Evolutionary conservation across 768 basidiomycete genomes (phyloP).

Genomic region (Pisolithus albus): DNA sequence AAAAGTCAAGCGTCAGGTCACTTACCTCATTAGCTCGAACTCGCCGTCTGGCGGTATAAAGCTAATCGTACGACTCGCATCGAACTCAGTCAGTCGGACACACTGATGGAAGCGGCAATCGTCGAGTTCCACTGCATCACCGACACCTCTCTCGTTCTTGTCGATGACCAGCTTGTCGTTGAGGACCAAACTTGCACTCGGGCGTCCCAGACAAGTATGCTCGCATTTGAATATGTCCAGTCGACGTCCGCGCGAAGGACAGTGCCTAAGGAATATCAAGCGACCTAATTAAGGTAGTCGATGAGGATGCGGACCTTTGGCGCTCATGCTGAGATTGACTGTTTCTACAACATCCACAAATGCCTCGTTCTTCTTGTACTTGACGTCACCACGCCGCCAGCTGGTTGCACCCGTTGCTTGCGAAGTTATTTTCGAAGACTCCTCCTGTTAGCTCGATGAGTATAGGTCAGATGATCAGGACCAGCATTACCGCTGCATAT

Average conservation of each 20-base stretch:
- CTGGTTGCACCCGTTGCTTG: slow-evolving; percentile 97
- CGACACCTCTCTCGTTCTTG: slow-evolving; percentile 54
- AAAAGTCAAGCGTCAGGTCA: slow-evolving; percentile 3
- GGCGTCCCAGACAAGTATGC: slow-evolving; percentile 96
- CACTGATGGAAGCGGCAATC: slow-evolving; percentile 99
- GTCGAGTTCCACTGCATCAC: slow-evolving; percentile 88
- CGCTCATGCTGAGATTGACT: slow-evolving; percentile 95
- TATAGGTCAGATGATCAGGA: neutral
- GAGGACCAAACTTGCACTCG: slow-evolving; percentile 95
- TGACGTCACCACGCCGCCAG: slow-evolving; percentile 93
- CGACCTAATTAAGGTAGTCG: neutral
- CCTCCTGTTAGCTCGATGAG: slow-evolving; percentile 54
- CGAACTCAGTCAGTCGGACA: slow-evolving; percentile 91
- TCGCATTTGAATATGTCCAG: slow-evolving; percentile 95
- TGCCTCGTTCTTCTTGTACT: slow-evolving; percentile 99
- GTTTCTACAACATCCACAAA: slow-evolving; percentile 99
- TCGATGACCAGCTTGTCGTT: slow-evolving; percentile 98
- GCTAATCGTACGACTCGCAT: slow-evolving; percentile 87
- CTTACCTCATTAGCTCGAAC: slow-evolving; percentile 94
- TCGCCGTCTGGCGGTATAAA: slow-evolving; percentile 99
- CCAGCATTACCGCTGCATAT: slow-evolving; percentile 63
- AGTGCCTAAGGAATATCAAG: slow-evolving; percentile 47
- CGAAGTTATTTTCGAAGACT: slow-evolving; percentile 92
- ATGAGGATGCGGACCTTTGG: slow-evolving; percentile 52
- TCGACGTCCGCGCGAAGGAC: slow-evolving; percentile 95